These are phyloP conservation scores for Bauhinia variegata DNA, from an alignment of 306 rosid genomes.

Conservation along the genomic window DNA sequence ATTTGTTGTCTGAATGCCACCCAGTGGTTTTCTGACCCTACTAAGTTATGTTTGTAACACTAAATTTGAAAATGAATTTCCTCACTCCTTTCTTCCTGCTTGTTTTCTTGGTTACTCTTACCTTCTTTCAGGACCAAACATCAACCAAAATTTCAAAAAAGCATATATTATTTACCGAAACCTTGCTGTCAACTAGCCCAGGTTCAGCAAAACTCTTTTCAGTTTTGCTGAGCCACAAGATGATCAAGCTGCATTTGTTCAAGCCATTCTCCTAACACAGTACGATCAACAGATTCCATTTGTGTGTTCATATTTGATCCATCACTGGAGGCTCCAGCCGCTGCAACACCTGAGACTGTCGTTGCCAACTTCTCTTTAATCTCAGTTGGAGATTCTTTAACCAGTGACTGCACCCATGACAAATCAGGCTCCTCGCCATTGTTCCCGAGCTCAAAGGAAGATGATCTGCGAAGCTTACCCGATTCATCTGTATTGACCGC, in stretches of 20 bases:
- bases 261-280: conserved; percentile 66
- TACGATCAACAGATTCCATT: conserved; percentile 55
- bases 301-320: conserved; percentile 52
- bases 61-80: no score
- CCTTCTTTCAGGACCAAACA: conserved; percentile 31
- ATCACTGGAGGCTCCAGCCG: conserved; percentile 48
- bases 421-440: conserved; percentile 93
- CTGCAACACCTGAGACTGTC: conserved; percentile 42
- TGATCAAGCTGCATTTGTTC: conserved; percentile 66
- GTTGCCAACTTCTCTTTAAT: conserved; percentile 60
- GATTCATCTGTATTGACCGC: conserved; percentile 66
- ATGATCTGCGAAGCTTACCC: conserved; percentile 77
- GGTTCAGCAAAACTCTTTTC: conserved; percentile 29
- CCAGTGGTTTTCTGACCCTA: conserved; percentile 3
- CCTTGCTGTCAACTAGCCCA: conserved; percentile 47
- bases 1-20: conserved; percentile 31
- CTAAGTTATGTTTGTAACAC: no score
- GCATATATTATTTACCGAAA: conserved; percentile 52
- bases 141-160: conserved; percentile 50
- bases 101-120: conserved; percentile 31
- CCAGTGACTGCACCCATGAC: conserved; percentile 97
- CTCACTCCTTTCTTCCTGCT: conserved; percentile 9
- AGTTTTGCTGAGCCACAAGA: conserved; percentile 66
- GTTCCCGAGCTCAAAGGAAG: conserved; percentile 84
- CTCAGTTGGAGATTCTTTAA: conserved; percentile 87